These are phyloP conservation scores for Lachancea meyersii DNA, from an alignment of 805 yeast species.

Conservation along the genomic window DNA sequence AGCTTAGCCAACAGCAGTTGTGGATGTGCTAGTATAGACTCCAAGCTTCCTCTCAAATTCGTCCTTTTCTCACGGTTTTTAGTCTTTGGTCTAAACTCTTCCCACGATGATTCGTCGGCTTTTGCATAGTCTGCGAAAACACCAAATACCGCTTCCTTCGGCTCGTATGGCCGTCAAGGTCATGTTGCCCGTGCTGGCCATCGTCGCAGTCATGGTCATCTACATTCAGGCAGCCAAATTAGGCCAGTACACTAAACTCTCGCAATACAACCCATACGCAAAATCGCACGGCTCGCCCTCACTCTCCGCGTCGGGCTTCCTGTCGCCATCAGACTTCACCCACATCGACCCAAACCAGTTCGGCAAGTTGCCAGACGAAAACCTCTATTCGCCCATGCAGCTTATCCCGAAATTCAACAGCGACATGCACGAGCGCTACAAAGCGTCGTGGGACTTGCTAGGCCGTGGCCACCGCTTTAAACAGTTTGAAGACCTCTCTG, in stretches of 20 bases:
- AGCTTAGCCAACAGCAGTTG: too few species aligned
- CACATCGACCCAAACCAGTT: background rate
- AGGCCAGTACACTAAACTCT: slow-evolving; percentile 2
- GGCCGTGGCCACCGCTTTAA: slow-evolving; percentile 8
- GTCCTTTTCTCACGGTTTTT: background rate
- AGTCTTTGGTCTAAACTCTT: background rate
- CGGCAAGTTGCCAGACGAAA: too few species aligned
- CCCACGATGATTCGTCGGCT: slow-evolving; percentile 2
- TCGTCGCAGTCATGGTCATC: slow-evolving; percentile 2
- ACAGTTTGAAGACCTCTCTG: slow-evolving; percentile 11
- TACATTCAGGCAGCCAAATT: slow-evolving; percentile 3
- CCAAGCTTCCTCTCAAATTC: background rate
- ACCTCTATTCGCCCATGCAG: slow-evolving; percentile 19
- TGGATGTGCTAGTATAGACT: too few species aligned
- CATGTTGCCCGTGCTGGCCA: slow-evolving; percentile 3
- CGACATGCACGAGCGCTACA: slow-evolving; percentile 4
- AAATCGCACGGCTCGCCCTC: too few species aligned
- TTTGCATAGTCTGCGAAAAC: slow-evolving; percentile 2
- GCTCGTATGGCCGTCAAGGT: slow-evolving; percentile 1
- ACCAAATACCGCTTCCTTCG: slow-evolving; percentile 3
- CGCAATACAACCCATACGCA: background rate
- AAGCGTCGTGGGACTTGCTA: slow-evolving; percentile 10
- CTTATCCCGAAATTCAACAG: slow-evolving; percentile 13
- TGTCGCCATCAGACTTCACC: background rate
- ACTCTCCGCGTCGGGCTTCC: background rate